Base-by-base conservation (phyloP, 148 eudicot genomes). In the Amaranthus cruentus region DNA sequence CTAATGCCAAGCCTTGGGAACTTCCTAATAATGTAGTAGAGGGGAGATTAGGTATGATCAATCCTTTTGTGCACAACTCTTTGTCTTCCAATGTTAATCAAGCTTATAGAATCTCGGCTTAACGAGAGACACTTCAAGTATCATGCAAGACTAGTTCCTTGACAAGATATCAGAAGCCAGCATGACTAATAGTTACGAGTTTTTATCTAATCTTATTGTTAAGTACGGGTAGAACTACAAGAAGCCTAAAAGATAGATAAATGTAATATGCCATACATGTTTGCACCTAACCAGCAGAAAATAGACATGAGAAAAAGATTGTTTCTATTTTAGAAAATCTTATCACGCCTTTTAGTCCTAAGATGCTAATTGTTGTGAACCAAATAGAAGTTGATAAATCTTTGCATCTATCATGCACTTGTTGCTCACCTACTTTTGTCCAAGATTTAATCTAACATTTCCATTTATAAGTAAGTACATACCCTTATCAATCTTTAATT, bases 401-500 rank as follows among this genome's bases (percentile, higher is more conserved):
- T 57, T 1, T 60, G 70, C 77, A 80, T 72, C 62, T 52, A 68
- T 88, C 92, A 88, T 88, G 92, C 87, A 75, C 69, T 75, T 73
- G 77, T 76, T 78, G 66, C 48, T 66, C 80, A 86, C 88, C 87
- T 83, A 85, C 72, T 78, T 79, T 62, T 73, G 76, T 81, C 88
- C 86, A 84, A 84, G 69, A 79, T 58, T 62, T 56, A 14, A 79
- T 42, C 62, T 71, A 47, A 10, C 51, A 28, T 72, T 55, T 73
- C 77, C 77, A 74, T 81, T 79, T 88, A 88, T 84, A 84, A 62
- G 72, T 84, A 84, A 62, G 72, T 58, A 51, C 77, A 70, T 58
- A 51, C 75, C 56, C 66, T 44, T 5, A 66, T 66, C 68, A 74
- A 70, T 55, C 50, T 6, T 54, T 47, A 49, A 38, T 66, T 52